Percentiles rank a stretch among this genome's conserved stretches.
phyloP scores from a whole-genome alignment of 129 eudicot species.

The Flaveria bidentis region DNA sequence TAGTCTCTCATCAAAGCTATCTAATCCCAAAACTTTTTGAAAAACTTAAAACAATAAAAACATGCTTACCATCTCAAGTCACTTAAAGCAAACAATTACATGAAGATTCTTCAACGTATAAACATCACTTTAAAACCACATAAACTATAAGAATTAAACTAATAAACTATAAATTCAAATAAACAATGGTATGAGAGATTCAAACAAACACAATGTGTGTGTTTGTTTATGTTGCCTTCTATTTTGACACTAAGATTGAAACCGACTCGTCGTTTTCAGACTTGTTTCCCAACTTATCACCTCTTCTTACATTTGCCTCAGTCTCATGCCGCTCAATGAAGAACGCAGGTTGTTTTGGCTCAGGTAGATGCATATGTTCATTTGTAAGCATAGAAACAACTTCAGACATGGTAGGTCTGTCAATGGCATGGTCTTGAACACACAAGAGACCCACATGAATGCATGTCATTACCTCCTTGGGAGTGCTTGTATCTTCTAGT shows the following conservation, averaged over 20 bases:
- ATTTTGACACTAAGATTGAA: conserved; percentile 39
- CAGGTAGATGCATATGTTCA: conserved; percentile 38
- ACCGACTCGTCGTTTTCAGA: conserved; percentile 38
- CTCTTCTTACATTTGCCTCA: background rate
- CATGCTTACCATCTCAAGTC: too few species aligned
- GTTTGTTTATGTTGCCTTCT: background rate
- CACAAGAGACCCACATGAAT: conserved; percentile 58
- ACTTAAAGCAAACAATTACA: too few species aligned
- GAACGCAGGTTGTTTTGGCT: conserved; percentile 47
- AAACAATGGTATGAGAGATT: too few species aligned
- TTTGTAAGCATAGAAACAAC: conserved; percentile 48
- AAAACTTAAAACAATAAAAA: too few species aligned
- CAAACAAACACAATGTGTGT: too few species aligned
- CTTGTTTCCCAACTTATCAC: background rate
- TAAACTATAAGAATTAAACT: too few species aligned
- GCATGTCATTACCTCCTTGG: conserved; percentile 34
- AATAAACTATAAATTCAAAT: too few species aligned
- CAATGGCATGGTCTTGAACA: conserved; percentile 48
- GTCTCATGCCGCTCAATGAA: conserved; percentile 25
- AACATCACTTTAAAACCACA: too few species aligned
- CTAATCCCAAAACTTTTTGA: too few species aligned
- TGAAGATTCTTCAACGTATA: too few species aligned
- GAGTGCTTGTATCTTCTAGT: conserved; percentile 20
- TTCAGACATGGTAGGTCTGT: conserved; percentile 51
- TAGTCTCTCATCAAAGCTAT: too few species aligned